phyloP scores from a whole-genome alignment of 2,329 filamentous ascomycete genomes.

The Aspergillus brasiliensis region DNA sequence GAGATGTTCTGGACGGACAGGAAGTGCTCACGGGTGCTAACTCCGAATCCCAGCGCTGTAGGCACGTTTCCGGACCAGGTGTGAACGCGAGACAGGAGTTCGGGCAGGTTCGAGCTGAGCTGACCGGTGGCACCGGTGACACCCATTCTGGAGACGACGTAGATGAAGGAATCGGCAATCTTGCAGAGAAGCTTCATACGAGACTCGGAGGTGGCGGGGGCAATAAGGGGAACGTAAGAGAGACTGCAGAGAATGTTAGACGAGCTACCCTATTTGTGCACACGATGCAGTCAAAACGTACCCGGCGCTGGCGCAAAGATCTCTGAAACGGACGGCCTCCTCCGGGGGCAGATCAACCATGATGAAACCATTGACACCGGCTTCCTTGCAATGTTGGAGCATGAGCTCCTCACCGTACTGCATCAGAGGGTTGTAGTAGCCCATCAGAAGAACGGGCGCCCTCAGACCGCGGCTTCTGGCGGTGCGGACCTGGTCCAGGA shows the following conservation, averaged over 20 bases:
- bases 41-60: slow-evolving; percentile 90
- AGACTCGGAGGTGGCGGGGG: slow-evolving; percentile 85
- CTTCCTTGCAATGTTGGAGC: slow-evolving; percentile 77
- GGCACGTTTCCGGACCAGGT: slow-evolving; percentile 89
- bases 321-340: slow-evolving; percentile 76
- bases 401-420: slow-evolving; percentile 92
- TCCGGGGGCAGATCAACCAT: slow-evolving; percentile 96
- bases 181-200: slow-evolving; percentile 96
- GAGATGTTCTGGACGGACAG: slow-evolving; percentile 78
- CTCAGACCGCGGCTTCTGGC: slow-evolving; percentile 76
- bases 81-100: slow-evolving; percentile 82
- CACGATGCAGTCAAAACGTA: slow-evolving; percentile 19
- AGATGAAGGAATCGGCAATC: slow-evolving; percentile 98
- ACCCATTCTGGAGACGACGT: slow-evolving; percentile 95
- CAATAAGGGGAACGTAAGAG: slow-evolving; percentile 96
- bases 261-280: neutral
- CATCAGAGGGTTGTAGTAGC: slow-evolving; percentile 96
- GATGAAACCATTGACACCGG: slow-evolving; percentile 93
- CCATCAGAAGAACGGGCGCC: slow-evolving; percentile 90
- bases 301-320: slow-evolving; percentile 38
- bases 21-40: slow-evolving; percentile 95
- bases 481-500: slow-evolving; percentile 79
- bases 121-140: slow-evolving; percentile 88
- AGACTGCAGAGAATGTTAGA: slow-evolving; percentile 54
- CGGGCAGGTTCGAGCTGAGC: slow-evolving; percentile 78